A percentile compares a stretch with the other conserved stretches of the same genome.
Conservation (phyloP, 164 flowering plant species). For the Vitis rotundifolia region DNA sequence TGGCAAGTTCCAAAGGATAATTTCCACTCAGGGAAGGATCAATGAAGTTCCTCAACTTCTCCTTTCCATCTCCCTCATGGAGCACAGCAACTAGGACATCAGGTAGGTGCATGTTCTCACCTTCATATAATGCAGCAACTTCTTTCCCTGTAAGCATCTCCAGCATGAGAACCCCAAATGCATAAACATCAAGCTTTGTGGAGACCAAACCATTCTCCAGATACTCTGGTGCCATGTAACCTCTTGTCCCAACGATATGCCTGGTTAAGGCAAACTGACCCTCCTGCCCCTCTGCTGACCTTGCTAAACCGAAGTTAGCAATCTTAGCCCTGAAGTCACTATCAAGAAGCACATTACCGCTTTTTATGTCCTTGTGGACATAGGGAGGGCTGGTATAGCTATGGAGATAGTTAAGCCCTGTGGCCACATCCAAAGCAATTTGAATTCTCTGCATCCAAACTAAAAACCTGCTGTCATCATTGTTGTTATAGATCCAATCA, state of each 20-base stretch:
- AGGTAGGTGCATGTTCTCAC: conserved; percentile 26
- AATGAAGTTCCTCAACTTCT: conserved; percentile 36
- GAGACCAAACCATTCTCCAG: conserved; percentile 72
- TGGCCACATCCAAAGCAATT: conserved; percentile 68
- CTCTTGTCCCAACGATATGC: conserved; percentile 66
- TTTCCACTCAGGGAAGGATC: conserved; percentile 55
- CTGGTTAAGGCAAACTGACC: conserved; percentile 48
- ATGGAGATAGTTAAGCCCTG: conserved; percentile 80
- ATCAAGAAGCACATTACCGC: conserved; percentile 65
- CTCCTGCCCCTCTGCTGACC: conserved; percentile 44
- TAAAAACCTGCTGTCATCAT: conserved; percentile 25
- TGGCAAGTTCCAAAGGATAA: conserved; percentile 50
- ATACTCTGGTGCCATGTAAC: conserved; percentile 88
- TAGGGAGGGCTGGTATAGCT: conserved; percentile 60
- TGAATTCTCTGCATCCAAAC: conserved; percentile 67
- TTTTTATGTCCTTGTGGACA: conserved; percentile 73
- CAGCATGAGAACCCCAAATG: conserved; percentile 73
- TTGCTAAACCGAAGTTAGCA: conserved; percentile 54
- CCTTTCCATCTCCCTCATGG: conserved; percentile 24
- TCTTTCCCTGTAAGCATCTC: conserved; percentile 73
- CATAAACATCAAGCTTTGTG: conserved; percentile 75
- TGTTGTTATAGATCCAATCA: conserved; percentile 54
- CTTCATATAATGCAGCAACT: conserved; percentile 29
- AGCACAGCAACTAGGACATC: conserved; percentile 28
- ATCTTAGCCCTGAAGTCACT: conserved; percentile 71